phyloP scores from a whole-genome alignment of 2,329 filamentous ascomycete genomes.

The Venturia nashicola region DNA sequence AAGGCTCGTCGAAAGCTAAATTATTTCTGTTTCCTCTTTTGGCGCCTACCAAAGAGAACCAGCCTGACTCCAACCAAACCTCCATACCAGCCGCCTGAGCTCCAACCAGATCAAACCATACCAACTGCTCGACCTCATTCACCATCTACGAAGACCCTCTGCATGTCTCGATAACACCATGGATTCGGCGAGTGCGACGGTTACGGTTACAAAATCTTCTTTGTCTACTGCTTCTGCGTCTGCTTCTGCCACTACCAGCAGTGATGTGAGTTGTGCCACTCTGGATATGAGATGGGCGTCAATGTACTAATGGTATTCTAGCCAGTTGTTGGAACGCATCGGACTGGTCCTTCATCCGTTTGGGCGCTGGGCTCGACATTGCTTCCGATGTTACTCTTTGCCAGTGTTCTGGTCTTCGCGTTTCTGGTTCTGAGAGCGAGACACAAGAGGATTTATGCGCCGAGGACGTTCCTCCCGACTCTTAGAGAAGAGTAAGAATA shows the following conservation, averaged over 20 bases:
- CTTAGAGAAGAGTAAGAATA: constrained; percentile 7
- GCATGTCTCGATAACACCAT: neutral
- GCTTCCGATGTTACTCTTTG: constrained; percentile 38
- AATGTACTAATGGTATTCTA: neutral
- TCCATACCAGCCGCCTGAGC: neutral
- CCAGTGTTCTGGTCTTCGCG: constrained; percentile 36
- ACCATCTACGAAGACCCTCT: neutral
- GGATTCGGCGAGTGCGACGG: neutral
- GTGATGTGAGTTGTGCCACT: neutral
- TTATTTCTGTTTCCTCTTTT: neutral
- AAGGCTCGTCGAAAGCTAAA: neutral
- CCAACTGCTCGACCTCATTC: neutral
- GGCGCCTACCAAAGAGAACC: too few relatives aligned
- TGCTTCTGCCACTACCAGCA: neutral
- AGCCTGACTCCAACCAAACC: too few relatives aligned
- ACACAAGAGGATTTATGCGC: constrained; percentile 42
- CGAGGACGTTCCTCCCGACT: constrained; percentile 26
- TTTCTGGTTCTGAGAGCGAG: constrained; percentile 40
- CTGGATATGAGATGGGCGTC: neutral
- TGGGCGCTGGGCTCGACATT: constrained; percentile 38
- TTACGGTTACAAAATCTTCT: neutral
- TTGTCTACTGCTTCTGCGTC: neutral
- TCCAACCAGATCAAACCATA: too few relatives aligned
- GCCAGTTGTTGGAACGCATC: neutral
- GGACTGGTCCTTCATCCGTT: constrained; percentile 18